Base-by-base conservation (phyloP, 352 stramenopile species). In the Pythium oligandrum region DNA sequence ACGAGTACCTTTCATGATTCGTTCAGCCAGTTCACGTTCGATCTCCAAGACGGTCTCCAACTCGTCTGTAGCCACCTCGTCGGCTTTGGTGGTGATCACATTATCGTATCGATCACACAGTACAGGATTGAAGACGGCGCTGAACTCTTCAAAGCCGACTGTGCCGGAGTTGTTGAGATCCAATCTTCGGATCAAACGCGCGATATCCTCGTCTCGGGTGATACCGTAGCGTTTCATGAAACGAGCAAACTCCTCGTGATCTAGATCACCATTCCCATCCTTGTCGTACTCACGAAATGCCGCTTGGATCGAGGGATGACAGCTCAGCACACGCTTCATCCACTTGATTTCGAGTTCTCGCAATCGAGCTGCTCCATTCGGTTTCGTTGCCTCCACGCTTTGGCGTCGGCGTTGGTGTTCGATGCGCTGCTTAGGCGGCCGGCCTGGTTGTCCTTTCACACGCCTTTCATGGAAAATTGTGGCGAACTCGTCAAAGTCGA, bases 201-300 rank as follows among this genome's bases (percentile, higher is more conserved):
- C 56, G 12, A 90, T 87, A 54, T 88, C 79, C 3, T 72, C 64
- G 6, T 76, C 63, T 8, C 66, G 71, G 3, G 64, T 62, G 44
- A 90, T 88, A 1, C 79, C 79, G 46, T 88, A 88, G 9, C 77
- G 71, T 53, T 81, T 88, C 79, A 90, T 87, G 57, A 83, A 80
- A 43, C 71, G 60, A 4, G 51, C 36, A 38, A 90, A 90, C 55
- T 85, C 77, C 4, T 86, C 62, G 54, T 84, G 63, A 46, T 90
- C 77, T 1, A 90, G 51, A 39, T 66, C 58, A 2, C 67, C 69
- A 12, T 66, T 87, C 7, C 61, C 66, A 44, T 87, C 71, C 6
- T 62, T 46, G 34, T 88, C 79, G 40, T 89, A 89, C 52, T 89
- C 75, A 30, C 61, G 68, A 56, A 89, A 89, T 1, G 78, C 78